Evolutionary conservation across 768 basidiomycete genomes (phyloP).

Genomic region (Trametes gibbosa): DNA sequence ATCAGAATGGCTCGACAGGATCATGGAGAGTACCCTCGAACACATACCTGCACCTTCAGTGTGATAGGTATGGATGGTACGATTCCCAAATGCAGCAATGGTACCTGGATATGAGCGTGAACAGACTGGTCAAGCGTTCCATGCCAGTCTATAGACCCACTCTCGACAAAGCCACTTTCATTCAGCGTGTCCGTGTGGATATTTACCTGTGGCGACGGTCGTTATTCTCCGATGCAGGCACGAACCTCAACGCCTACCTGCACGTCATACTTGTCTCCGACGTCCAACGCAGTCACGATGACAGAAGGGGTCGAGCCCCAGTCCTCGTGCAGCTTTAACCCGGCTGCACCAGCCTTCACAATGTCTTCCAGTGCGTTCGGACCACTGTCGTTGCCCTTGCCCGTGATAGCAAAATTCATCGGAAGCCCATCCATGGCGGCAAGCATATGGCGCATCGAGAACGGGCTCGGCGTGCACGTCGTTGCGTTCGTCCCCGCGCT

Average conservation of each 20-base stretch:
- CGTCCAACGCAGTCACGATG: constrained; percentile 72
- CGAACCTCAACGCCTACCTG: constrained; percentile 51
- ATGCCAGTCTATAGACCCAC: constrained; percentile 39
- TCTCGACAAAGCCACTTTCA: constrained; percentile 96
- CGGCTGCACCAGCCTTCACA: constrained; percentile 78
- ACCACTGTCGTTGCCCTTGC: constrained; percentile 93
- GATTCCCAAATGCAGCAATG: constrained; percentile 81
- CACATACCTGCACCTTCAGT: constrained; percentile 84
- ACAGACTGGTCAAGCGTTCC: background rate
- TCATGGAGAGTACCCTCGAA: background rate
- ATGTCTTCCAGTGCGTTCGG: constrained; percentile 73
- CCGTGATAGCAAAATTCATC: constrained; percentile 93
- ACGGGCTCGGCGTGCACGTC: constrained; percentile 89
- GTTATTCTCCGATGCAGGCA: background rate
- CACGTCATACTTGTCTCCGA: constrained; percentile 91
- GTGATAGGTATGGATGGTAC: constrained; percentile 97
- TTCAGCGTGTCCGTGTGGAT: constrained; percentile 98
- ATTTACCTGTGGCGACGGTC: constrained; percentile 53
- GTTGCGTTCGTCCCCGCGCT: constrained; percentile 88
- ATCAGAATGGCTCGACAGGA: background rate
- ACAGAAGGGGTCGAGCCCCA: constrained; percentile 91
- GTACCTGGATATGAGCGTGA: constrained; percentile 53
- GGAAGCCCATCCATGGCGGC: constrained; percentile 86
- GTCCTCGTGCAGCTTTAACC: constrained; percentile 95
- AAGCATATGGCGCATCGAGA: constrained; percentile 89